Evolutionary conservation across 345 rosid species (phyloP), one percentile per base, ranked within the genome.

Genomic region (Boechera stricta): DNA sequence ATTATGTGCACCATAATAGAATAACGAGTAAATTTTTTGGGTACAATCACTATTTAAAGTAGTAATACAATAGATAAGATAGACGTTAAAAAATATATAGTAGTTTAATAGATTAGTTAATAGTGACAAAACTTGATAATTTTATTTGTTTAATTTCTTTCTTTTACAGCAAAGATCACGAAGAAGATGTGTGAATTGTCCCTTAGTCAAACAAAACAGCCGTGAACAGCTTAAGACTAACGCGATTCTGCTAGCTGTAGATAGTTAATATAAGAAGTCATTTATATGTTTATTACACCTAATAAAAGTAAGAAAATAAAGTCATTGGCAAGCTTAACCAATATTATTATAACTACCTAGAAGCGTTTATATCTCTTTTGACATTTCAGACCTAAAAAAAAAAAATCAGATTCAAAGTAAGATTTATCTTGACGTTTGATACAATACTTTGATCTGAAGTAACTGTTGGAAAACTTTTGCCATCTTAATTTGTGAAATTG

Each of bases 201-300:
- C 28, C 28, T 49, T 78, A 72, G 81, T 78, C 77, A 78, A 78
- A 78, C 49, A 78, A 78, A 78, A 72, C 81, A 71, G 81, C 77
- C 77, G 47, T 64, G 62, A 18, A 71, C 61, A 78, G 45, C 61
- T 71, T 72, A 77, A 38, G 72, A 71, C 62, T 71, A 35, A 64
- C 61, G 29, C 62, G 73, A 75, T 68, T 51, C 28, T 61, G 75
- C 79, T 57, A 76, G 79, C 70, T 76, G 79, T 66, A 39, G 3
- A n/a, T 16, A 65, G 75, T 41, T 28, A 28, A 48, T 32, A 29
- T 4, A 3, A 52, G 38, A 44, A 73, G 45, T n/a, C 26, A 39
- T 12, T 32, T 53, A 10, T 65, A 18, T 56, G 45, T 44, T 64
- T 24, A 21, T 21, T 64, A 74, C 57, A 32, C 54, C 21, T 55